Evolutionary conservation across 2,329 filamentous ascomycete genomes (phyloP), one percentile per base, ranked within the genome.

Genomic region (Aureobasidium sp.): DNA sequence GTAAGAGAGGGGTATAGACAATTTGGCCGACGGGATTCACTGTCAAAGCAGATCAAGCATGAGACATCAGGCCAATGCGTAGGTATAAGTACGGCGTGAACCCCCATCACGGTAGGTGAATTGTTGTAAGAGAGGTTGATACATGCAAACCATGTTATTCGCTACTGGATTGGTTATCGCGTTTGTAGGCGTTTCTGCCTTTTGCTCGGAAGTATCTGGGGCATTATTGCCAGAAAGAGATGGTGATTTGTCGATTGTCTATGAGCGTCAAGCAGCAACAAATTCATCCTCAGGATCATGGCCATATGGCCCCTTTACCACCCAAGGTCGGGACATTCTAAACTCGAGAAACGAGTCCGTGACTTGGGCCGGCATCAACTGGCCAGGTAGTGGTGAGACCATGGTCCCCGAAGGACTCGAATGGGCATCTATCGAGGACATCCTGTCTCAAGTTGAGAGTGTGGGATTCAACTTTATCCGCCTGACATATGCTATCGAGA

Each of bases 401-500:
- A 84, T 84, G 80, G 71, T 84, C 0, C 81, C 80, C 0, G 81
- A 85, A 58, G 81, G 81, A 2, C 71, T 84, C 2, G 79, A 83
- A 61, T 81, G 81, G 64, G 74, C 76, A 25, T 83, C 80, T 0
- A 72, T 84, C 35, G 68, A 72, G 37, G 68, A 66, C 6, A 77
- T 84, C 24, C 74, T 83, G 0, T 64, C 72, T 3, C 76, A 75
- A 65, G 73, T 83, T 59, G 81, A 80, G 61, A 74, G 74, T 56
- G 62, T 82, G 0, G 80, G 80, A 10, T 79, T 85, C 71, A 84
- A 85, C 60, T 75, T 78, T 2, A 76, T 84, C 21, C 79, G 81
- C 1, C 66, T 85, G 39, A 83, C 80, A 0, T 85, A 76, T 51
- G 80, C 81, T 3, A 84, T 79, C 54, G 74, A 84, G 62, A 79